Evolutionary conservation across 306 rosid species (phyloP).

Genomic region (Ammopiptanthus mongolicus): DNA sequence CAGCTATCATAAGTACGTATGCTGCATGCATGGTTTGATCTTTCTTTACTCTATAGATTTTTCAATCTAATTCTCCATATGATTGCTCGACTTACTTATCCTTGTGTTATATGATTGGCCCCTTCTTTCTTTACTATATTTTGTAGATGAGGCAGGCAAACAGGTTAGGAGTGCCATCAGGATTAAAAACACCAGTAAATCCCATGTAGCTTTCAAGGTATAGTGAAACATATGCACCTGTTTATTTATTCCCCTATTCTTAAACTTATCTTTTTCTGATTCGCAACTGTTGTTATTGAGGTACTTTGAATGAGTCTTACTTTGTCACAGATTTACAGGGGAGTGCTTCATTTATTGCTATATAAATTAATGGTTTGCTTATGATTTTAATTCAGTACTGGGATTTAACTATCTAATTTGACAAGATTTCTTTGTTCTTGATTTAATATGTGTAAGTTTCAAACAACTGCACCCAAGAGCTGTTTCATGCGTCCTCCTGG

Average conservation of each 20-base stretch:
- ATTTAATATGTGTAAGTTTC: conserved; percentile 50
- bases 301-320: neutral
- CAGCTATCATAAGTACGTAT: neutral
- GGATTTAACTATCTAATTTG: conserved; percentile 3
- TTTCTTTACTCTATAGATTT: neutral
- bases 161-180: conserved; percentile 94
- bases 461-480: conserved; percentile 98
- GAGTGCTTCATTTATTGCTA: neutral
- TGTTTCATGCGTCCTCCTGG: conserved; percentile 99
- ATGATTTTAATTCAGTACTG: neutral
- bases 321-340: neutral
- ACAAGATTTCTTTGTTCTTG: conserved; percentile 20
- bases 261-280: neutral
- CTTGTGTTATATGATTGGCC: neutral
- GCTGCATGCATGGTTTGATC: neutral
- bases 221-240: neutral
- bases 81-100: neutral
- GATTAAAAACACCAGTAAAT: conserved; percentile 89
- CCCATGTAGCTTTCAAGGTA: conserved; percentile 95
- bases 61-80: neutral
- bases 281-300: neutral
- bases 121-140: neutral
- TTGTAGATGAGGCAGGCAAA: conserved; percentile 91
- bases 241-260: neutral
- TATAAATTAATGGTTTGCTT: neutral